phyloP scores from a whole-genome alignment of 345 rosid species.

The Microthlaspi erraticum region DNA sequence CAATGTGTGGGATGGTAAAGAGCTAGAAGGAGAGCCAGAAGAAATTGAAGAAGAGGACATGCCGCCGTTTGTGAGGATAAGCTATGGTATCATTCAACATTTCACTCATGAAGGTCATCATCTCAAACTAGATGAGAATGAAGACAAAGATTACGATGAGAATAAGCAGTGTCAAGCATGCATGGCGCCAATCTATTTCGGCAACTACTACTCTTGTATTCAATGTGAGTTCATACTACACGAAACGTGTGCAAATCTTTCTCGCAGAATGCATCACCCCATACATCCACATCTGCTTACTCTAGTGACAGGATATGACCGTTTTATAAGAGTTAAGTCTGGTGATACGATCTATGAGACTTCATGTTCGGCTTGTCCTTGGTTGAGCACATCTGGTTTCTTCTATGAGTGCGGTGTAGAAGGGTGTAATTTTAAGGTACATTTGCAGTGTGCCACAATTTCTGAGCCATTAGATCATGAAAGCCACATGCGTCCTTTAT shows the following conservation, averaged over 20 bases:
- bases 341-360: too few relatives aligned
- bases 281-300: background rate
- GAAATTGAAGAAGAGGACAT: too few relatives aligned
- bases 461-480: background rate
- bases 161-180: background rate
- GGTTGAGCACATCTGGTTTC: background rate
- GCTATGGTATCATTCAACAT: too few relatives aligned
- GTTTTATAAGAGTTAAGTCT: background rate
- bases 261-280: background rate
- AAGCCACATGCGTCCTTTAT: background rate
- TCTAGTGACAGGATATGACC: background rate
- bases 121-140: too few relatives aligned
- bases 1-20: background rate
- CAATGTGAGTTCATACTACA: background rate
- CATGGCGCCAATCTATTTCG: background rate
- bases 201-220: background rate
- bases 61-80: too few relatives aligned
- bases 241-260: background rate
- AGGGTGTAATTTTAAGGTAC: background rate
- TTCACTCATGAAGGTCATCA: too few relatives aligned
- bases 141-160: background rate
- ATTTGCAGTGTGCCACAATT: conserved; percentile 2
- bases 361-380: background rate
- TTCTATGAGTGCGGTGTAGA: background rate
- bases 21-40: background rate